A percentile compares a stretch with the other conserved stretches of the same genome.
Evolutionary conservation across 2,329 filamentous ascomycete species (phyloP).

Genomic region (Fusarium nematophilum): DNA sequence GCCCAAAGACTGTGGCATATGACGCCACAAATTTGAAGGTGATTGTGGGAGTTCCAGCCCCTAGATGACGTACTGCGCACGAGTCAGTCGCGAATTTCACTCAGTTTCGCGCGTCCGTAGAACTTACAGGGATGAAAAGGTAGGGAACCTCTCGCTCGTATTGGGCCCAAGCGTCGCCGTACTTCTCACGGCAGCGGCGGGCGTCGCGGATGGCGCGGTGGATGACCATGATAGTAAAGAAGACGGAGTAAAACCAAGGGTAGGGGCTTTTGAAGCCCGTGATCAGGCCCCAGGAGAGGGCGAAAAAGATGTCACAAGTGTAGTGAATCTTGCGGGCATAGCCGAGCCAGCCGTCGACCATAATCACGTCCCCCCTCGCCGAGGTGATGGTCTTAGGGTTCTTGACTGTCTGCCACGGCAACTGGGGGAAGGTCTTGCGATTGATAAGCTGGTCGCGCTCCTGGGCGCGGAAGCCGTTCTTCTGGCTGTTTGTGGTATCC

Average conservation of each 20-base stretch:
- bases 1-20: too few relatives aligned
- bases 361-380: slow-evolving; percentile 76
- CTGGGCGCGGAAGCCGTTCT: slow-evolving; percentile 88
- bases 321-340: slow-evolving; percentile 73
- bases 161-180: slow-evolving; percentile 83
- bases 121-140: slow-evolving; percentile 78
- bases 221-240: slow-evolving; percentile 84
- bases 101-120: too few relatives aligned
- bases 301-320: slow-evolving; percentile 61
- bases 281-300: slow-evolving; percentile 61
- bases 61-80: slow-evolving; percentile 58
- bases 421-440: slow-evolving; percentile 86
- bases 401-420: slow-evolving; percentile 86
- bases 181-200: slow-evolving; percentile 80
- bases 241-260: slow-evolving; percentile 90
- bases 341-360: slow-evolving; percentile 89
- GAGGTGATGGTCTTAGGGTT: slow-evolving; percentile 84
- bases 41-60: too few relatives aligned
- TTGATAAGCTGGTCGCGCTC: slow-evolving; percentile 77
- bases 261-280: slow-evolving; percentile 75
- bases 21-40: too few relatives aligned
- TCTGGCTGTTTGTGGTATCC: slow-evolving; percentile 93
- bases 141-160: slow-evolving; percentile 84
- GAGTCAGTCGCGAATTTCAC: too few relatives aligned
- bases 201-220: slow-evolving; percentile 84